These are phyloP conservation scores for Chlorophyllum brunneum DNA, from an alignment of 768 basidiomycete species.

Conservation along the genomic window DNA sequence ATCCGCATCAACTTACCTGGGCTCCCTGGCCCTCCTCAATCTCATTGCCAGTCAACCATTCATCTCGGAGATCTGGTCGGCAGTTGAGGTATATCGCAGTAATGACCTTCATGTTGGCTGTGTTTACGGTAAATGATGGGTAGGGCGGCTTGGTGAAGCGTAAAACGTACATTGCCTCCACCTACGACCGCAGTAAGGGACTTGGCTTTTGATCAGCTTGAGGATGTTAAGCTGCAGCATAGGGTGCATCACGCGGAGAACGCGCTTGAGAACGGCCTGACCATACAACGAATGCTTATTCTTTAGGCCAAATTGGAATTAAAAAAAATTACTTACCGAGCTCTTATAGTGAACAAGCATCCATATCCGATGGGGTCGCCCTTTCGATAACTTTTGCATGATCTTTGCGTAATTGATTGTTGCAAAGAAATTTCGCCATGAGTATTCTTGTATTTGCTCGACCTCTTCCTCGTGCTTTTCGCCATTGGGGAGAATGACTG, in stretches of 20 bases:
- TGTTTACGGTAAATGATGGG: conserved; percentile 9
- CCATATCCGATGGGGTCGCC: conserved; percentile 89
- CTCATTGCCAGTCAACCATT: conserved; percentile 94
- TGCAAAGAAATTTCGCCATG: conserved; percentile 97
- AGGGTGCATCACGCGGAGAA: conserved; percentile 90
- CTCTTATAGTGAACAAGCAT: conserved; percentile 98
- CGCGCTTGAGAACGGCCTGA: conserved; percentile 93
- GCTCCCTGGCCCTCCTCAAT: conserved; percentile 91
- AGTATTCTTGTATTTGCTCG: conserved; percentile 90
- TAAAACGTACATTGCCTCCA: conserved; percentile 85
- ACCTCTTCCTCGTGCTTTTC: conserved; percentile 81
- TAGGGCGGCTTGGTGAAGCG: conserved; percentile 5
- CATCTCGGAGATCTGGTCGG: conserved; percentile 93
- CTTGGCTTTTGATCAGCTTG: conserved; percentile 98
- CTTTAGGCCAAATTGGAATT: not conserved
- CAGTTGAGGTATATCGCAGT: conserved; percentile 98
- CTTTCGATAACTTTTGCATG: conserved; percentile 96
- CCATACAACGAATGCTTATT: not conserved
- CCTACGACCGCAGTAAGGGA: conserved; percentile 95
- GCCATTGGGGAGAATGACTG: conserved; percentile 64
- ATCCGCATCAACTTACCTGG: conserved; percentile 46
- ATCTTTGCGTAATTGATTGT: conserved; percentile 97
- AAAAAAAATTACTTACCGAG: conserved; percentile 54
- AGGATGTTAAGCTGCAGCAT: conserved; percentile 91
- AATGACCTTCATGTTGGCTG: conserved; percentile 99